Evolutionary conservation across 257 asterid species (phyloP).

Genomic region (Anisodus acutangulus): DNA sequence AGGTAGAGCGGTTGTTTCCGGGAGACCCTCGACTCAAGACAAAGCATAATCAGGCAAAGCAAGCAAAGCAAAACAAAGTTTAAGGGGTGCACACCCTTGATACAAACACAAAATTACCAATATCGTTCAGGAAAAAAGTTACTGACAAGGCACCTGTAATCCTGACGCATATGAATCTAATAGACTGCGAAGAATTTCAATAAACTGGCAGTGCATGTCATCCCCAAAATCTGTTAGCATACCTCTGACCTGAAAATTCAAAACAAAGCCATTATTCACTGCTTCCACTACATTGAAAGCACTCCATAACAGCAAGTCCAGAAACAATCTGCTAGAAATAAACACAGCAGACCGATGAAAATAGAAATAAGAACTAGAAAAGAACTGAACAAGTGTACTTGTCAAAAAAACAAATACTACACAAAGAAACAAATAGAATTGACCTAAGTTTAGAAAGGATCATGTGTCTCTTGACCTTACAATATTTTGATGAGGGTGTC

Average conservation of each 20-base stretch:
- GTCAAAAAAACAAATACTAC: background rate
- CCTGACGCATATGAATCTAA: slow-evolving; percentile 79
- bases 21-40: too few species aligned
- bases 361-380: background rate
- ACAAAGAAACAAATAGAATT: background rate
- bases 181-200: slow-evolving; percentile 92
- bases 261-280: slow-evolving; percentile 16
- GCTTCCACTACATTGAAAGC: slow-evolving; percentile 1
- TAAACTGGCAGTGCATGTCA: slow-evolving; percentile 96
- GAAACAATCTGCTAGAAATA: slow-evolving; percentile 10
- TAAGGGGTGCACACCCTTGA: background rate
- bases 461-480: background rate
- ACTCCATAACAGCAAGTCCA: background rate
- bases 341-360: background rate
- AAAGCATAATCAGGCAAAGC: too few species aligned
- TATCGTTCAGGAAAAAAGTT: background rate
- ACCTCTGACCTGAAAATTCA: slow-evolving; percentile 73
- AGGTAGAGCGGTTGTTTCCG: too few species aligned
- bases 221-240: slow-evolving; percentile 91
- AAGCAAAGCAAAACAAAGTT: background rate
- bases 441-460: background rate
- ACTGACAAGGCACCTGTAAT: slow-evolving; percentile 58
- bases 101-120: slow-evolving; percentile 1
- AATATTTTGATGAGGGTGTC: slow-evolving; percentile 6
- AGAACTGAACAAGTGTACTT: background rate